phyloP scores from a whole-genome alignment of 371 early-diverging fungal genomes.

The Phascolomyces articulosus region DNA sequence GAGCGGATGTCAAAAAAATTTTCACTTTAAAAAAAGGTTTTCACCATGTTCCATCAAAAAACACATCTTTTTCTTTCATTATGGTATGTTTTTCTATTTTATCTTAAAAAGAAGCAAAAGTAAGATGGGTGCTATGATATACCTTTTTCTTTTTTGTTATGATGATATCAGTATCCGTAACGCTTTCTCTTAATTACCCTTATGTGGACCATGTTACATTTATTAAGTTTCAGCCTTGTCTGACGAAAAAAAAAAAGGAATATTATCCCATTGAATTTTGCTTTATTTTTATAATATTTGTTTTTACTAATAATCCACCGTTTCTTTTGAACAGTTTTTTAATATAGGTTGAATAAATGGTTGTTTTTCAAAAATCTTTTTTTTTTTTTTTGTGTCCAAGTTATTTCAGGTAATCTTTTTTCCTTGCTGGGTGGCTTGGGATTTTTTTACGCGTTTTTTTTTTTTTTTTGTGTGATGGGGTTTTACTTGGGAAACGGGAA shows the following conservation, averaged over 20 bases:
- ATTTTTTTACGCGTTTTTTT: neutral
- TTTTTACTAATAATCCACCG: neutral
- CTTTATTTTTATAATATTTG: no score
- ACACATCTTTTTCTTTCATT: neutral
- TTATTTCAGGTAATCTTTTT: no score
- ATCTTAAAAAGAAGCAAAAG: neutral
- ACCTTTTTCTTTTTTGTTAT: neutral
- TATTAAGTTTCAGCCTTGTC: slow-evolving; percentile 36
- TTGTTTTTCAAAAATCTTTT: no score
- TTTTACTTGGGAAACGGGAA: neutral
- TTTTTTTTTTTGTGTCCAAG: no score
- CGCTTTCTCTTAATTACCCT: slow-evolving; percentile 31
- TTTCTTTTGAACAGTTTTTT: neutral
- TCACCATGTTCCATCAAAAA: neutral
- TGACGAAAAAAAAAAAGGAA: slow-evolving; percentile 12
- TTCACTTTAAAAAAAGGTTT: neutral
- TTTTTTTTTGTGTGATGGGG: neutral
- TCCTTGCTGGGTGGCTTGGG: no score
- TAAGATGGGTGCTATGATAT: neutral
- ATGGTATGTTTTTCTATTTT: neutral
- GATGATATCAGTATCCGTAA: slow-evolving; percentile 26
- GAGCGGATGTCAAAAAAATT: neutral
- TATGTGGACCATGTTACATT: slow-evolving; percentile 29
- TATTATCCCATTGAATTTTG: neutral
- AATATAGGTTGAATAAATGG: no score